Percentiles rank a stretch among this genome's conserved stretches.
Conservation (phyloP, 139 green algal genomes). For the Dunaliella sp. region DNA sequence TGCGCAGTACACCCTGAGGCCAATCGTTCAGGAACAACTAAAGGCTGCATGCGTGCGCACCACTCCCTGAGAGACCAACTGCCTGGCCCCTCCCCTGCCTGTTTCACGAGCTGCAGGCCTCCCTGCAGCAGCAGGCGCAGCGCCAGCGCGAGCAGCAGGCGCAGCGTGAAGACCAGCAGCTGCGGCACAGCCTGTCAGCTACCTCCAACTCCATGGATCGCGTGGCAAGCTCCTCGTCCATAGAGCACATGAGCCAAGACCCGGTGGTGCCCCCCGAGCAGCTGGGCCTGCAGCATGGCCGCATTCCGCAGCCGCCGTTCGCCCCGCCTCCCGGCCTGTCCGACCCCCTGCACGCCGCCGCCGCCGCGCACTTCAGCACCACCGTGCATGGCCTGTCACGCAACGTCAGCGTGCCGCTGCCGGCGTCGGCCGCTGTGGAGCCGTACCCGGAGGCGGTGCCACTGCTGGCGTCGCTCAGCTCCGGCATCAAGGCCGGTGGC, state of each 20-base stretch:
- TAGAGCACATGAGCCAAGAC: conserved; percentile 36
- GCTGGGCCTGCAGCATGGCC: conserved; percentile 20
- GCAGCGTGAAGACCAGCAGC: conserved; percentile 10
- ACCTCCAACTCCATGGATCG: conserved; percentile 16
- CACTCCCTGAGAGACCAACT: neutral
- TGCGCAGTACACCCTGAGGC: neutral
- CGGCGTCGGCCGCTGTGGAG: conserved; percentile 21
- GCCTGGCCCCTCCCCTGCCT: neutral
- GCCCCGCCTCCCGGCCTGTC: neutral
- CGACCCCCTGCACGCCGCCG: conserved; percentile 18
- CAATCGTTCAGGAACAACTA: neutral
- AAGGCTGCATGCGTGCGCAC: neutral
- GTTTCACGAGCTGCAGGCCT: neutral
- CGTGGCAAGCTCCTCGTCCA: conserved; percentile 18
- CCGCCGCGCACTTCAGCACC: conserved; percentile 26
- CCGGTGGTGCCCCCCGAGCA: conserved; percentile 29
- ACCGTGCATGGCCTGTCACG: conserved; percentile 37
- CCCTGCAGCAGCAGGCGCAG: conserved; percentile 22
- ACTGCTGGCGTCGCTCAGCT: conserved; percentile 39
- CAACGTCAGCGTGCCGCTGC: conserved; percentile 44
- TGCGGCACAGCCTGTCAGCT: neutral
- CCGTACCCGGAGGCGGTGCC: conserved; percentile 35
- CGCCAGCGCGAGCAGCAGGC: conserved; percentile 12
- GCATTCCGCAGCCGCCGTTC: neutral
- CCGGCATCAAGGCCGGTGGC: conserved; percentile 28